These are phyloP conservation scores for Cytospora schulzeri DNA, from an alignment of 2,329 filamentous ascomycete species.

Conservation along the genomic window DNA sequence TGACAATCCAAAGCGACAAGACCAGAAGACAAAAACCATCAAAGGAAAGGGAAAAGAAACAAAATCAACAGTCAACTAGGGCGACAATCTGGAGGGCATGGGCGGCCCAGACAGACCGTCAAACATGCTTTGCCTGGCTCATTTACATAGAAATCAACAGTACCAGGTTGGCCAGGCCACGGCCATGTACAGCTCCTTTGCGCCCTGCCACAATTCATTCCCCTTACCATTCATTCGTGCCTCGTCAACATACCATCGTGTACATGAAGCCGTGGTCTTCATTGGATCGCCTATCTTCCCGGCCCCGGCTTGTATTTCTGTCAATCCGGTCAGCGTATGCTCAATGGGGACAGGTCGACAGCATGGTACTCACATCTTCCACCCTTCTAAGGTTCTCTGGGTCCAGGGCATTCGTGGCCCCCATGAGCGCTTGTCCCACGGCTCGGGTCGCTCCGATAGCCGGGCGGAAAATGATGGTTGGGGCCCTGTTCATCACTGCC, in stretches of 20 bases:
- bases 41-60: background rate
- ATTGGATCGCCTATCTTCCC: conserved; percentile 18
- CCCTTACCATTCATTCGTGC: conserved; percentile 1
- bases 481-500: conserved; percentile 78
- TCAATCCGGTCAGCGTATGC: conserved; percentile 12
- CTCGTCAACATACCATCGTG: background rate
- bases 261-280: background rate
- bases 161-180: background rate
- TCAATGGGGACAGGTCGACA: background rate
- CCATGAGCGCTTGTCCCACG: conserved; percentile 84
- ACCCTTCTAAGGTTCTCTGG: conserved; percentile 76
- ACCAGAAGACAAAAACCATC: background rate
- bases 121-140: background rate
- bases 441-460: conserved; percentile 89
- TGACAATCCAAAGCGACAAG: conserved; percentile 1
- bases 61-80: background rate
- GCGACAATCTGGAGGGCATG: background rate
- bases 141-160: background rate
- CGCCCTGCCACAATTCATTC: background rate
- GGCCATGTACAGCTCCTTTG: background rate
- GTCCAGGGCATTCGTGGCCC: conserved; percentile 90
- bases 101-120: background rate
- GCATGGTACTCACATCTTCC: conserved; percentile 75
- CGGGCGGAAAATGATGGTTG: conserved; percentile 90
- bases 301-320: conserved; percentile 29